Evolutionary conservation across 345 rosid genomes (phyloP).

Genomic region (Passiflora organensis): DNA sequence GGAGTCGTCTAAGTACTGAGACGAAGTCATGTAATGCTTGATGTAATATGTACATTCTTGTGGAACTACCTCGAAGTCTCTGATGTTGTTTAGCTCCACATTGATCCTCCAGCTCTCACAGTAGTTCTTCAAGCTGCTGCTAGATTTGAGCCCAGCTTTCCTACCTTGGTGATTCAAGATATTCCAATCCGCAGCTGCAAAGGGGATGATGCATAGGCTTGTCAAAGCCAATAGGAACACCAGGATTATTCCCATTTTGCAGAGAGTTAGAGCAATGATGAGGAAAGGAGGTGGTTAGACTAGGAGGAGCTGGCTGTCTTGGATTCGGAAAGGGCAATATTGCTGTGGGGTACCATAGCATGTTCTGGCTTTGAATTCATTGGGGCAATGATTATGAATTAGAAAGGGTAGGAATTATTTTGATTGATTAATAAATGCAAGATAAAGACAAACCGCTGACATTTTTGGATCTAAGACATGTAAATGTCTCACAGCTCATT

Average conservation of each 20-base stretch:
- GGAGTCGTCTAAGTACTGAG: slow-evolving; percentile 55
- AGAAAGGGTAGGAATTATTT: background rate
- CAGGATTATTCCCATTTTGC: slow-evolving; percentile 34
- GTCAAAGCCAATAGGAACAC: slow-evolving; percentile 24
- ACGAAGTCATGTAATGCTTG: slow-evolving; percentile 59
- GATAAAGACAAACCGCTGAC: slow-evolving; percentile 10
- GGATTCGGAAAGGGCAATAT: slow-evolving; percentile 10
- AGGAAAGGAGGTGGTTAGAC: background rate
- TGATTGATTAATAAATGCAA: background rate
- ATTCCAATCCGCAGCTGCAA: slow-evolving; percentile 54
- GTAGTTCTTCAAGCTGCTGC: slow-evolving; percentile 33
- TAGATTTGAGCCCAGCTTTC: slow-evolving; percentile 1
- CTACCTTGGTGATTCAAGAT: slow-evolving; percentile 38
- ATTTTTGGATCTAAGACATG: background rate
- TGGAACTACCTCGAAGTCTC: slow-evolving; percentile 57
- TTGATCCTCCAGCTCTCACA: slow-evolving; percentile 80
- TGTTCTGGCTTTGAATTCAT: background rate
- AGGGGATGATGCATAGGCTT: slow-evolving; percentile 32
- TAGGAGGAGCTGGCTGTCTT: background rate
- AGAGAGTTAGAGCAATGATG: background rate
- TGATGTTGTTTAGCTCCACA: slow-evolving; percentile 69
- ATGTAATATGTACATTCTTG: slow-evolving; percentile 51
- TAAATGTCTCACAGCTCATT: slow-evolving; percentile 20
- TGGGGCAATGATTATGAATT: background rate
- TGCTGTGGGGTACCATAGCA: slow-evolving; percentile 14